Evolutionary conservation across 441 rosid genomes (phyloP).

Genomic region (Populus tomentosa): DNA sequence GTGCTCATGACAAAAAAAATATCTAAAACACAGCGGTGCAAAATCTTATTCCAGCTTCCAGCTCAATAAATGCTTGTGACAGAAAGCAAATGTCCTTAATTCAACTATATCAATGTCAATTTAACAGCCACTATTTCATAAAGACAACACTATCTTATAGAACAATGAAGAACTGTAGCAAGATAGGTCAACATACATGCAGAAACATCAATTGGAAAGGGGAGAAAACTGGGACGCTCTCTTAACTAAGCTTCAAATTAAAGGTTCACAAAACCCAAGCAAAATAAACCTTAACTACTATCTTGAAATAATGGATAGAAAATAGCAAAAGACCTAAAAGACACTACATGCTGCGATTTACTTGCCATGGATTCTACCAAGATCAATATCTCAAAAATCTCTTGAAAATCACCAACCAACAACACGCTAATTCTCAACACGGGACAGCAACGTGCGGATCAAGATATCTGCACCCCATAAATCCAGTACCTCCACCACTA

Average conservation of each 20-base stretch:
- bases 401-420: not conserved
- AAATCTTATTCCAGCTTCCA: not conserved
- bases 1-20: conserved; percentile 2
- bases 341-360: not conserved
- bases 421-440: not conserved
- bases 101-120: not conserved
- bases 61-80: not conserved
- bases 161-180: not conserved
- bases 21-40: not conserved
- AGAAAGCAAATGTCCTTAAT: not conserved
- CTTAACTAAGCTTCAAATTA: not conserved
- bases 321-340: not conserved
- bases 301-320: not conserved
- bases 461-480: not conserved
- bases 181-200: not conserved
- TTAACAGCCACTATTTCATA: not conserved
- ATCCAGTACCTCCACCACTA: not conserved
- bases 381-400: not conserved
- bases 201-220: not conserved
- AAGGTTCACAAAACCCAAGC: not conserved
- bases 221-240: not conserved
- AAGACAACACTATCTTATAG: not conserved
- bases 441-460: not conserved
- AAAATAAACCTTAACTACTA: not conserved
- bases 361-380: not conserved